A percentile compares a stretch with the other conserved stretches of the same genome.
These are phyloP conservation scores for Trichoderma cornu-damae DNA, from an alignment of 2,329 filamentous ascomycete genomes.

Conservation along the genomic window DNA sequence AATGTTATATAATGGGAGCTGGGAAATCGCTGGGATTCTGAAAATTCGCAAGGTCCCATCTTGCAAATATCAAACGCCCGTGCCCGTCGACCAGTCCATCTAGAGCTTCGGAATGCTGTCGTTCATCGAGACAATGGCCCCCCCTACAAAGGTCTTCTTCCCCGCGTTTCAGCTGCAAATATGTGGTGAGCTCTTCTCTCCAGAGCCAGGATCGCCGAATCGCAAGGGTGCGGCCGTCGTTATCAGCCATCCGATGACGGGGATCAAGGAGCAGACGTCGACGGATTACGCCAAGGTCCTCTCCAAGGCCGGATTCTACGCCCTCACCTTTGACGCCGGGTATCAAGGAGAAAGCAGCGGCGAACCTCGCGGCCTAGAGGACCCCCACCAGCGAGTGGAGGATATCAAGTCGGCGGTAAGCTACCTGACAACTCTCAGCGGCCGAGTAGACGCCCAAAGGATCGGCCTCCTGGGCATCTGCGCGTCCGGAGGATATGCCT, in stretches of 20 bases:
- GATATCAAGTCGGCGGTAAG: constrained; percentile 34
- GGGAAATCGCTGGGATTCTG: neutral
- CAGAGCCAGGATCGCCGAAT: constrained; percentile 1
- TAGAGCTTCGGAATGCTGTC: neutral
- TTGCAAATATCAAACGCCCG: neutral
- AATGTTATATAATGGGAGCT: neutral
- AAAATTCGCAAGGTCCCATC: neutral
- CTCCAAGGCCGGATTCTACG: constrained; percentile 30
- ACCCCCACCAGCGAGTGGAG: constrained; percentile 35
- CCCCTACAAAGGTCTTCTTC: constrained; percentile 10
- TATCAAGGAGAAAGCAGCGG: constrained; percentile 37
- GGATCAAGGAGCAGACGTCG: constrained; percentile 37
- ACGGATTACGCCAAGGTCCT: constrained; percentile 31
- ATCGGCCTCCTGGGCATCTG: constrained; percentile 39
- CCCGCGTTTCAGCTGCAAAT: constrained; percentile 8
- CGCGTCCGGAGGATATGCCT: constrained; percentile 34
- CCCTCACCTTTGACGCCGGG: constrained; percentile 35
- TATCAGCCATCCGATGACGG: constrained; percentile 30
- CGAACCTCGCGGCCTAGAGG: constrained; percentile 34
- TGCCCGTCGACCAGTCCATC: neutral
- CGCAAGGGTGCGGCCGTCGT: constrained; percentile 23
- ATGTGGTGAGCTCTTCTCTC: constrained; percentile 11
- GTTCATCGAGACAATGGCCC: neutral
- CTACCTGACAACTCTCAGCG: constrained; percentile 28
- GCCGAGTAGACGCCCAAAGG: constrained; percentile 28